Conservation (phyloP, 2,329 filamentous ascomycete genomes). For the Calonectria pteridis region DNA sequence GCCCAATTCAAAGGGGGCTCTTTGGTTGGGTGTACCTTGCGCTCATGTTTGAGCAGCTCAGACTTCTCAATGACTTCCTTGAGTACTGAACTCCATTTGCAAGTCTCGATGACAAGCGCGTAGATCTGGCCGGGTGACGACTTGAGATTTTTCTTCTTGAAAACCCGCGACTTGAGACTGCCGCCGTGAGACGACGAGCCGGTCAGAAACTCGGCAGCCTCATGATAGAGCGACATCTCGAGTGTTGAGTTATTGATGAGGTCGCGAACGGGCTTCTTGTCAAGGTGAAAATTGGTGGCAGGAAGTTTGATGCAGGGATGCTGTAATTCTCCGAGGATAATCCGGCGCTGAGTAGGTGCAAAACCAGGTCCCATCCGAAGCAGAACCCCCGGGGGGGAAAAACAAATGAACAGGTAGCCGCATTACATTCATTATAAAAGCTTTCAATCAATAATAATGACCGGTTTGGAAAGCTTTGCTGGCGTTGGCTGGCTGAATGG, state of each 20-base stretch:
- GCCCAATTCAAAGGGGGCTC: not conserved
- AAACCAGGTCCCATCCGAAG: not conserved
- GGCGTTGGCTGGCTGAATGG: not conserved
- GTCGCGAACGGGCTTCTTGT: constrained; percentile 16
- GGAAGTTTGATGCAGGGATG: constrained; percentile 6
- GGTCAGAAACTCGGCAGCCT: constrained; percentile 82
- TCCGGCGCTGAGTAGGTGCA: constrained; percentile 13
- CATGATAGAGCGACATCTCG: constrained; percentile 93
- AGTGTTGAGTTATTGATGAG: not conserved
- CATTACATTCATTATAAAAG: not conserved
- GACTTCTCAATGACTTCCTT: constrained; percentile 91
- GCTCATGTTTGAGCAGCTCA: constrained; percentile 81
- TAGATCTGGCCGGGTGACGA: constrained; percentile 86
- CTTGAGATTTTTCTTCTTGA: constrained; percentile 79
- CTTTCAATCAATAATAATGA: not conserved
- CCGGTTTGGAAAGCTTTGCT: not conserved
- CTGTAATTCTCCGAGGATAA: constrained; percentile 32
- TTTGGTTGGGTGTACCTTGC: constrained; percentile 71
- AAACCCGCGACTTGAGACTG: constrained; percentile 89
- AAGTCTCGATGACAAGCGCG: constrained; percentile 85
- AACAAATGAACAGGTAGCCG: not conserved
- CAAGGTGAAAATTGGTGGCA: constrained; percentile 33
- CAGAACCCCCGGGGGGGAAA: not conserved
- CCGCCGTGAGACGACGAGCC: constrained; percentile 70
- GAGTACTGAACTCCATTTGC: constrained; percentile 90